A percentile compares a stretch with the other conserved stretches of the same genome.
phyloP scores from a whole-genome alignment of 345 rosid genomes.

The Fremontodendron californicum region DNA sequence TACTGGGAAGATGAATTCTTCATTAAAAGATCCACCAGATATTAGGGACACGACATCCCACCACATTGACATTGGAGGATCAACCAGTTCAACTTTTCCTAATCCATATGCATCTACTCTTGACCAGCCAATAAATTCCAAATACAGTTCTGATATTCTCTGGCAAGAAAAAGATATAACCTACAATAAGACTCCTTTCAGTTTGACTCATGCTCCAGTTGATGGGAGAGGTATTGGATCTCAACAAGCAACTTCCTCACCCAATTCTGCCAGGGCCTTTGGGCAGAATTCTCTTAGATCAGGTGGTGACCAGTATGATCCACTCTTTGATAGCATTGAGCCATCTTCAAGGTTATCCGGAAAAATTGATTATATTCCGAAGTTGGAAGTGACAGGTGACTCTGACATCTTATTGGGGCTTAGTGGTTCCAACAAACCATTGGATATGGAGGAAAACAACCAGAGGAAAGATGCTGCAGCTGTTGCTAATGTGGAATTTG shows the following conservation, averaged over 20 bases:
- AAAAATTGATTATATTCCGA: conserved; percentile 33
- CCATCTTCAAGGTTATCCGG: conserved; percentile 43
- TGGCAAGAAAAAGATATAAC: conserved; percentile 30
- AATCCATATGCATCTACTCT: conserved; percentile 43
- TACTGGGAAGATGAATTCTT: conserved; percentile 25
- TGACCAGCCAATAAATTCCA: conserved; percentile 42
- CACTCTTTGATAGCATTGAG: conserved; percentile 78
- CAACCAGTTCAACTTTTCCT: conserved; percentile 28
- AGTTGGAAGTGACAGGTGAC: conserved; percentile 39
- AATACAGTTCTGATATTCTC: conserved; percentile 33
- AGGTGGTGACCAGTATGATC: conserved; percentile 73
- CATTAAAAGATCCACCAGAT: conserved; percentile 30
- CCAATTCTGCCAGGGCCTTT: conserved; percentile 35
- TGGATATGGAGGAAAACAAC: conserved; percentile 58
- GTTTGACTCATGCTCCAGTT: conserved; percentile 28
- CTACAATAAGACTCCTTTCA: conserved; percentile 14
- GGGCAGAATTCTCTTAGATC: conserved; percentile 30
- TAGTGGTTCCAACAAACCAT: conserved; percentile 46
- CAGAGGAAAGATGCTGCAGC: conserved; percentile 36
- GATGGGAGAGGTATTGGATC: conserved; percentile 40
- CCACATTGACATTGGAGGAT: conserved; percentile 27
- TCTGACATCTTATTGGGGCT: conserved; percentile 37
- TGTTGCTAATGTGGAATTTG: conserved; percentile 50
- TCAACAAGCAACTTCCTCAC: conserved; percentile 37
- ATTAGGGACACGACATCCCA: conserved; percentile 21